phyloP scores from a whole-genome alignment of 257 asterid genomes.

The Nicotiana obtusifolia region DNA sequence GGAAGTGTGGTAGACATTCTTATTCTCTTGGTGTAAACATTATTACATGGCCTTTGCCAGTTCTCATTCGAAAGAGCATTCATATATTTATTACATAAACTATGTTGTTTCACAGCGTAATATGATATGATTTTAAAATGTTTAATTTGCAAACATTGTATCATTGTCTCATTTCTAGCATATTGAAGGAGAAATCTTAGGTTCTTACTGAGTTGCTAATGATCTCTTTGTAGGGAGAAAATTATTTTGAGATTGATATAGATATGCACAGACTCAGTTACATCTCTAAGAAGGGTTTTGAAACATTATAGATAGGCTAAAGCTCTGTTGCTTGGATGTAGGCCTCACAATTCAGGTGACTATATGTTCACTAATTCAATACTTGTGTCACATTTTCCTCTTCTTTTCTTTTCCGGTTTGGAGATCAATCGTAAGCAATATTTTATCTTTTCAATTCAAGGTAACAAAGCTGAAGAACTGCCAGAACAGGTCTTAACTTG shows the following conservation, averaged over 20 bases:
- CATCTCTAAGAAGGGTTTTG: constrained; percentile 81
- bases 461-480: constrained; percentile 83
- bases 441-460: constrained; percentile 40
- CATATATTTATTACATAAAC: background rate
- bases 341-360: constrained; percentile 94
- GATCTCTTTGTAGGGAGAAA: constrained; percentile 52
- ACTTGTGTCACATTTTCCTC: background rate
- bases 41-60: background rate
- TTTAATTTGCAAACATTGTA: background rate
- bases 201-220: background rate
- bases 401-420: background rate
- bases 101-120: background rate
- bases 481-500: constrained; percentile 92
- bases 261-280: constrained; percentile 95
- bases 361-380: background rate
- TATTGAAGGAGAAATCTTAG: background rate
- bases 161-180: background rate
- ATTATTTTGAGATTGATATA: constrained; percentile 82
- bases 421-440: background rate
- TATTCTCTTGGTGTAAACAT: background rate
- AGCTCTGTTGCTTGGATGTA: constrained; percentile 71
- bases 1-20: too few relatives aligned
- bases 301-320: constrained; percentile 71
- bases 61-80: background rate
- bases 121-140: background rate